A percentile compares a stretch with the other conserved stretches of the same genome.
phyloP scores from a whole-genome alignment of 345 rosid genomes.

The Eucalyptus sp. region DNA sequence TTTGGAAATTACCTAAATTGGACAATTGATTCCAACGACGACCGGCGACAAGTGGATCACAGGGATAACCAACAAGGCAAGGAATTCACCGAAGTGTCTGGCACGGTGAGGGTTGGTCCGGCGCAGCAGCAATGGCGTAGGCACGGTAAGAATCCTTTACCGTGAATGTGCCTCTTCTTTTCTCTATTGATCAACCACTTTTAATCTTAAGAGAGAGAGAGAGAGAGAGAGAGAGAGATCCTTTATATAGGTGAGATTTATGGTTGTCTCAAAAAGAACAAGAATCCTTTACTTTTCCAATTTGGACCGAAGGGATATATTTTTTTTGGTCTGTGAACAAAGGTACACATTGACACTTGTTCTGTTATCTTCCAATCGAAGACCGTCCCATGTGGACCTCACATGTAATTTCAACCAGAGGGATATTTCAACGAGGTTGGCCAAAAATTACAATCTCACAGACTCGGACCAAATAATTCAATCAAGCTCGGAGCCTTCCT shows the following conservation, averaged over 20 bases:
- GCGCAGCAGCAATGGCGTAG: neutral
- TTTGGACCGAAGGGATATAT: neutral
- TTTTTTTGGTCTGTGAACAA: neutral
- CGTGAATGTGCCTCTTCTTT: neutral
- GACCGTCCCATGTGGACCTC: neutral
- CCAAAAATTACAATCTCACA: neutral
- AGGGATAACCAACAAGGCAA: neutral
- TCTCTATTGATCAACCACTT: neutral
- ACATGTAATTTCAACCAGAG: neutral
- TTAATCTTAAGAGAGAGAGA: neutral
- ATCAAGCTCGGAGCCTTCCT: neutral
- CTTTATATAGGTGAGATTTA: neutral
- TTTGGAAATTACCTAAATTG: neutral
- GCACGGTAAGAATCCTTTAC: too few relatives aligned
- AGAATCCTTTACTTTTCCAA: neutral
- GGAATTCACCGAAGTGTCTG: neutral
- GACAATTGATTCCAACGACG: neutral
- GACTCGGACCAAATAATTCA: neutral
- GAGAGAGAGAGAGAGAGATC: neutral
- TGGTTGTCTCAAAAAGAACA: neutral
- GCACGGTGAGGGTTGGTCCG: neutral
- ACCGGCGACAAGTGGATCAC: neutral
- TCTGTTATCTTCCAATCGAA: neutral
- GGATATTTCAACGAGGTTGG: neutral
- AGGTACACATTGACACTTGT: neutral